Conservation (phyloP, 2,329 filamentous ascomycete species). For the Arthroderma uncinatum region DNA sequence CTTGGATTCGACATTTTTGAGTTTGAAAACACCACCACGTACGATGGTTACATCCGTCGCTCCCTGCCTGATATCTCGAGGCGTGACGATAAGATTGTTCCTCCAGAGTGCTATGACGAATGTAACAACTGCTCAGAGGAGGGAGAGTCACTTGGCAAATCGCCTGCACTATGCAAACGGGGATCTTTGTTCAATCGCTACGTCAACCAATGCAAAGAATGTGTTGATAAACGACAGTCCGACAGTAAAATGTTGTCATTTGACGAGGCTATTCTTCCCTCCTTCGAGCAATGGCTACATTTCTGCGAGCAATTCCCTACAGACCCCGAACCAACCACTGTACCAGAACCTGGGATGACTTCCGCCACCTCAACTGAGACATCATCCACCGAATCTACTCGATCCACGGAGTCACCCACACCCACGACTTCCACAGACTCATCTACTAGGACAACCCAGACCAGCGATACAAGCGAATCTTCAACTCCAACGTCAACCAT, state of each 20-base stretch:
- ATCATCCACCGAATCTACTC: background rate
- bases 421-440: background rate
- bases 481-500: background rate
- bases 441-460: background rate
- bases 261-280: background rate
- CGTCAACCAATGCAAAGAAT: background rate
- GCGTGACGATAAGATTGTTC: conserved; percentile 26
- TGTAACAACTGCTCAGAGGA: conserved; percentile 45
- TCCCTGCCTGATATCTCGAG: conserved; percentile 22
- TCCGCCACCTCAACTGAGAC: background rate
- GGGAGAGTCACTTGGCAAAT: conserved; percentile 35
- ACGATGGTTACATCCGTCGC: conserved; percentile 28
- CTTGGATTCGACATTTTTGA: conserved; percentile 53
- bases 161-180: background rate
- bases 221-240: background rate
- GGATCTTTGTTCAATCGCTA: background rate
- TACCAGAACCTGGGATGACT: conserved; percentile 4
- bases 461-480: background rate
- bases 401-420: background rate
- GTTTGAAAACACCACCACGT: conserved; percentile 17
- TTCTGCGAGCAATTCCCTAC: background rate
- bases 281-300: background rate
- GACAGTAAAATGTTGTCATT: background rate
- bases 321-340: background rate
- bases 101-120: conserved; percentile 40